Evolutionary conservation across 1,284 basidiomycete genomes (phyloP).

Genomic region (Leucoagaricus sp.): DNA sequence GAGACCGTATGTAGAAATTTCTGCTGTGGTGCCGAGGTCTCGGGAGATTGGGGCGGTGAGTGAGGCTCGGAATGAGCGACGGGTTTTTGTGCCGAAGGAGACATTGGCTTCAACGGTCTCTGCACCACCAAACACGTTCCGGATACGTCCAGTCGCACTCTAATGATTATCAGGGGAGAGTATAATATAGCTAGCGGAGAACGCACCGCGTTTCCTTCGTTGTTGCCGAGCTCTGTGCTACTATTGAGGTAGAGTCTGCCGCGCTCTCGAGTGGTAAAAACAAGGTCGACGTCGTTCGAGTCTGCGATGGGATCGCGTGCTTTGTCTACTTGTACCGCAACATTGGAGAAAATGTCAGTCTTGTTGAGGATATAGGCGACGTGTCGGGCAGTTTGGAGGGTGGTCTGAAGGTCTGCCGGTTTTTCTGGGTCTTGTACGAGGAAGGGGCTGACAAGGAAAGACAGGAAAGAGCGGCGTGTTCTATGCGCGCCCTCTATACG

Average conservation of each 20-base stretch:
- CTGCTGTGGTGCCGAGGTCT: conserved; percentile 61
- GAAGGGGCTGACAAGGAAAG: conserved; percentile 71
- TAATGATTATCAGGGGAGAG: conserved; percentile 11
- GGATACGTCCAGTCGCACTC: conserved; percentile 79
- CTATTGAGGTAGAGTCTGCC: conserved; percentile 83
- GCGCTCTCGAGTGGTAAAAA: conserved; percentile 78
- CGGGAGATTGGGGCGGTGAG: conserved; percentile 59
- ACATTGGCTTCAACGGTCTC: conserved; percentile 87
- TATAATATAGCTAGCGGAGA: not conserved
- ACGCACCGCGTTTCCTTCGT: conserved; percentile 88
- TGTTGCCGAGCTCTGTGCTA: conserved; percentile 92
- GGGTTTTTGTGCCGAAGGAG: conserved; percentile 87
- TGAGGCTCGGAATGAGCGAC: conserved; percentile 76
- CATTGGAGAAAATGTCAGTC: conserved; percentile 48
- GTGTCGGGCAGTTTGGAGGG: conserved; percentile 63
- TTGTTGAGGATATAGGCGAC: conserved; percentile 51
- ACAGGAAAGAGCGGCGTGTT: conserved; percentile 57
- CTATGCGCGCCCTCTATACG: conserved; percentile 17
- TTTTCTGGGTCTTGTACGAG: conserved; percentile 23
- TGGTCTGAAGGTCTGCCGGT: conserved; percentile 29
- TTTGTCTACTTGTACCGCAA: conserved; percentile 75
- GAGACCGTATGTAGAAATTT: conserved; percentile 60
- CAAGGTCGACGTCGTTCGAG: conserved; percentile 81
- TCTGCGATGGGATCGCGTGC: conserved; percentile 58
- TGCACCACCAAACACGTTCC: conserved; percentile 91